A percentile compares a stretch with the other conserved stretches of the same genome.
phyloP scores from a whole-genome alignment of 2,329 filamentous ascomycete species.

The Monosporascus sp. region DNA sequence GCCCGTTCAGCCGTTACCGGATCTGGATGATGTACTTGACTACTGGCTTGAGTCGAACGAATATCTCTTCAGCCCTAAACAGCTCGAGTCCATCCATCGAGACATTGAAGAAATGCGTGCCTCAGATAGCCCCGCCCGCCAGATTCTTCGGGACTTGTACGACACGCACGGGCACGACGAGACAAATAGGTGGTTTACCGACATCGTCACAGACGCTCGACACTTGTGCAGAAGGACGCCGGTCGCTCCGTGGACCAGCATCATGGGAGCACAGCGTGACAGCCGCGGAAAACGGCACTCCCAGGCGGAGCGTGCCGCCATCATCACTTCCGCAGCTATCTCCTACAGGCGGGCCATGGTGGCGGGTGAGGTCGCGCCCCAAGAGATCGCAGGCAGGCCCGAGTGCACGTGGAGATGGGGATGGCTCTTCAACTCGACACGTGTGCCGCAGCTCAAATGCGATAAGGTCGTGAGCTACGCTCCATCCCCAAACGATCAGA shows the following conservation, averaged over 20 bases:
- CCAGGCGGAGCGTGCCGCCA: constrained; percentile 4
- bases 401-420: constrained; percentile 4
- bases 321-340: background rate
- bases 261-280: background rate
- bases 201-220: no score
- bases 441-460: constrained; percentile 3
- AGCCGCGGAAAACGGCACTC: background rate
- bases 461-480: constrained; percentile 1
- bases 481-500: no score
- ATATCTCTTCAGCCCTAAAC: constrained; percentile 2
- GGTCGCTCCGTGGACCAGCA: no score
- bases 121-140: constrained; percentile 2
- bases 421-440: constrained; percentile 6
- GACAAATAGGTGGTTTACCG: no score
- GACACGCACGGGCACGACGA: no score
- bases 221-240: no score
- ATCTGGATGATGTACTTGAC: constrained; percentile 3
- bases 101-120: constrained; percentile 3
- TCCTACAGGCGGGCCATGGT: constrained; percentile 1
- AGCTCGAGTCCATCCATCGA: constrained; percentile 3
- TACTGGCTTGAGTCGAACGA: constrained; percentile 4
- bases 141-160: background rate
- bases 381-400: constrained; percentile 1
- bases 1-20: constrained; percentile 1
- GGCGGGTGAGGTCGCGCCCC: constrained; percentile 1